Evolutionary conservation across 805 yeast genomes (phyloP), one percentile per base, ranked within the genome.

Genomic region (Saccharomycopsis malanga): DNA sequence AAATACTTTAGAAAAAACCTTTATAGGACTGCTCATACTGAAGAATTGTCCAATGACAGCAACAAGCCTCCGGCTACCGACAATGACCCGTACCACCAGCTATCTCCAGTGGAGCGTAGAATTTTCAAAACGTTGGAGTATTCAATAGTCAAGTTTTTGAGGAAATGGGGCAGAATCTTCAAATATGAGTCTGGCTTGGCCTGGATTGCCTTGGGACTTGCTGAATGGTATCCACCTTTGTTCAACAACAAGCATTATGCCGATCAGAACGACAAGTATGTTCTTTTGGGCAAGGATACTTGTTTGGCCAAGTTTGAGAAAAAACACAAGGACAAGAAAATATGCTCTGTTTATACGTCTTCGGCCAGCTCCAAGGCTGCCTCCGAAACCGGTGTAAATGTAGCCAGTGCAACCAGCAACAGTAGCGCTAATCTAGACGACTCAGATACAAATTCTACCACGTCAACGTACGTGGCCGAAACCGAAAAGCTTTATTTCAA

Each of bases 201-300:
- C 2, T 88, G 96, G 96, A 76, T 86, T 17, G 96, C 96, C 0
- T 65, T 87, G 27, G 88, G 87, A 9, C 65, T 89, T 39, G 91
- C 95, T 0, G 95, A 87, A 61, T 88, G 95, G 95, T 73, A 79
- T 27, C 89, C 94, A 4, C 87, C 85, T 1, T 35, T 51, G 29
- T 63, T 77, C 34, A 68, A 68, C 14, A 67, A 70, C 41, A 41
- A 48, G 30, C 52, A 54, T 35, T 47, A 72, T 78, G 10, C 25
- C n/a, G 51, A 42, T 17, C 25, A 22, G 37, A 42, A 37, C 36
- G 39, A 55, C 62, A 68, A 71, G 15, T 74, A 72, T 68, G 81
- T 78, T 2, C 60, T 78, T 37, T 69, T 76, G 48, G 83, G 82
- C 3, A 65, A 78, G 49, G 80, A 76, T 56, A 65, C 37, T 35